A percentile compares a stretch with the other conserved stretches of the same genome.
Conservation (phyloP, 352 stramenopile species). For the Globisporangium cederbergense region DNA sequence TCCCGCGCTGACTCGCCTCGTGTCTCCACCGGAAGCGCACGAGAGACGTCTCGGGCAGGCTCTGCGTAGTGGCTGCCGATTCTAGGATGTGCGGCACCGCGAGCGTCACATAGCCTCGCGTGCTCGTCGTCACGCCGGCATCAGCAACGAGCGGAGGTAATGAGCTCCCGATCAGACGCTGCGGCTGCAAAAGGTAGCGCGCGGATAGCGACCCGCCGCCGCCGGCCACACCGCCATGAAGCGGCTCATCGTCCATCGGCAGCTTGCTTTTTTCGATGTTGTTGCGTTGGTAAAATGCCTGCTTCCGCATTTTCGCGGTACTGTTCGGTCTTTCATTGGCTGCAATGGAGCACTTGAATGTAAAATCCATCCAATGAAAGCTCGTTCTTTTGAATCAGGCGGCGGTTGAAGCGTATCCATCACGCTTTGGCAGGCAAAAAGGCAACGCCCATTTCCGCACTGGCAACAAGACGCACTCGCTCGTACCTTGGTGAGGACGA, state of each 20-base stretch:
- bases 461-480: neutral
- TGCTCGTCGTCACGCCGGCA: neutral
- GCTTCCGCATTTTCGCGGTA: conserved; percentile 7
- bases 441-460: conserved; percentile 1
- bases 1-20: conserved; percentile 7
- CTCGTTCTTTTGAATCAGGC: conserved; percentile 10
- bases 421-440: neutral
- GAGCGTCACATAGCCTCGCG: conserved; percentile 13
- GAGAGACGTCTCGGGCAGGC: conserved; percentile 10
- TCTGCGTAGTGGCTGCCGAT: conserved; percentile 11
- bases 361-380: conserved; percentile 3
- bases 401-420: conserved; percentile 11
- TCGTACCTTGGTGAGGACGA: neutral
- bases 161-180: conserved; percentile 14
- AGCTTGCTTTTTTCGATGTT: neutral
- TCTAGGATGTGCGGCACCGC: conserved; percentile 17
- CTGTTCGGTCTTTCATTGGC: neutral
- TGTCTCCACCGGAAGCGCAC: conserved; percentile 13
- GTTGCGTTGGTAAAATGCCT: neutral
- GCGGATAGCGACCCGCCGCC: conserved; percentile 7
- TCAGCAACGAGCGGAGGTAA: conserved; percentile 2
- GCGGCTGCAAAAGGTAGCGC: conserved; percentile 11
- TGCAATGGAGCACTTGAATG: neutral
- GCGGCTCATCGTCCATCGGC: neutral
- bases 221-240: neutral